A percentile compares a stretch with the other conserved stretches of the same genome.
These are phyloP conservation scores for Heritiera littoralis DNA, from an alignment of 345 rosid species.

Conservation along the genomic window DNA sequence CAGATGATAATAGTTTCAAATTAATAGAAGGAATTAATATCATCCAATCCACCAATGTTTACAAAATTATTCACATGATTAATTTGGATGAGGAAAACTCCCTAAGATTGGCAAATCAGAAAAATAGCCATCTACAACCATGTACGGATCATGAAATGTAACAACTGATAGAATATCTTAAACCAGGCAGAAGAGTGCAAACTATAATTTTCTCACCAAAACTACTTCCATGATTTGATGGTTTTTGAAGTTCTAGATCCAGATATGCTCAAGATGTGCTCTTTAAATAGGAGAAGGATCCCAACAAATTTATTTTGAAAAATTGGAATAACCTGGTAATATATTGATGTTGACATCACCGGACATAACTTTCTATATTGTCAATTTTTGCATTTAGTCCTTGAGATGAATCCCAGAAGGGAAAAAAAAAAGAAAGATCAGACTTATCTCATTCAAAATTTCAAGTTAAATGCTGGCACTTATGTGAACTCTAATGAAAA, in stretches of 20 bases:
- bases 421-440: too few relatives aligned
- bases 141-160: not conserved
- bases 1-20: not conserved
- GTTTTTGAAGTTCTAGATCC: not conserved
- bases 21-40: not conserved
- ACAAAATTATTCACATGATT: not conserved
- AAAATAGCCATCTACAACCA: not conserved
- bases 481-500: too few relatives aligned
- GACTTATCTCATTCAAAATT: not conserved
- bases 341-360: not conserved
- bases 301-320: not conserved
- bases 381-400: too few relatives aligned
- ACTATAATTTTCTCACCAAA: not conserved
- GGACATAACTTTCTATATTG: too few relatives aligned
- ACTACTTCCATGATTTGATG: not conserved
- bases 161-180: not conserved
- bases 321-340: not conserved
- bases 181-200: not conserved
- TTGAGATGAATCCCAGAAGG: too few relatives aligned
- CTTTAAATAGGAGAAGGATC: not conserved
- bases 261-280: not conserved
- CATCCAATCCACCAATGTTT: not conserved
- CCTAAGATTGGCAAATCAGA: not conserved
- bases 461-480: not conserved
- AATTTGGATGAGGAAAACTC: not conserved